phyloP scores from a whole-genome alignment of 2,329 filamentous ascomycete genomes.

The Neocucurbitaria cava region DNA sequence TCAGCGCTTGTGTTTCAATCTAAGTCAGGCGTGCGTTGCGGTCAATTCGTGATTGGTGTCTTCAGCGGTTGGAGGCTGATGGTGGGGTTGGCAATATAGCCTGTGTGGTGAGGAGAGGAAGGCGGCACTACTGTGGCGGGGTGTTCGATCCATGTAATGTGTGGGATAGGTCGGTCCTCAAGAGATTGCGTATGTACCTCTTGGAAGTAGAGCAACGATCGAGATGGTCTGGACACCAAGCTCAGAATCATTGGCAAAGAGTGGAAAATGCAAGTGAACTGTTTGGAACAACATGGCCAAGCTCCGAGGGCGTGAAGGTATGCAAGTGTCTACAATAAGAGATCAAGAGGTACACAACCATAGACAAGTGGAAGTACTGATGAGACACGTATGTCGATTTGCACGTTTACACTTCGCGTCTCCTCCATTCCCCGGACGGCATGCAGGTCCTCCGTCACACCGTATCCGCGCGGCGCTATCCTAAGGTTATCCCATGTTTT shows the following conservation, averaged over 20 bases:
- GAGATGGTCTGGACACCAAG: background rate
- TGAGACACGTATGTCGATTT: slow-evolving; percentile 20
- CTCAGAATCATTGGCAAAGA: background rate
- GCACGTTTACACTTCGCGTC: slow-evolving; percentile 21
- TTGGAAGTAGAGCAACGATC: background rate
- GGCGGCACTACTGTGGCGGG: slow-evolving; percentile 19
- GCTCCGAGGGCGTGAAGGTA: background rate
- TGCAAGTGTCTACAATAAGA: background rate
- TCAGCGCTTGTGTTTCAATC: slow-evolving; percentile 34
- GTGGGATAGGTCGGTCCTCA: slow-evolving; percentile 10
- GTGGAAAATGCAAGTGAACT: background rate
- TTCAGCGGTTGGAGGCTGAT: slow-evolving; percentile 18
- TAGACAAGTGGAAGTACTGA: background rate
- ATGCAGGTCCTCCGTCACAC: slow-evolving; percentile 24
- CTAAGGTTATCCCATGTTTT: slow-evolving; percentile 17
- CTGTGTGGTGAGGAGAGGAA: slow-evolving; percentile 14
- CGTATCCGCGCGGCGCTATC: slow-evolving; percentile 19
- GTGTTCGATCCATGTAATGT: slow-evolving; percentile 6
- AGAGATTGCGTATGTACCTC: slow-evolving; percentile 4
- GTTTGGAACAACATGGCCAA: background rate
- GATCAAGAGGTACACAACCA: background rate
- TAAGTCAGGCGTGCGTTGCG: slow-evolving; percentile 19
- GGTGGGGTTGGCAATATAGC: slow-evolving; percentile 26
- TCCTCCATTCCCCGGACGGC: slow-evolving; percentile 31
- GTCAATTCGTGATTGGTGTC: slow-evolving; percentile 28